A percentile compares a stretch with the other conserved stretches of the same genome.
Evolutionary conservation across 352 stramenopile species (phyloP).

Genomic region (Pythium diclinum): DNA sequence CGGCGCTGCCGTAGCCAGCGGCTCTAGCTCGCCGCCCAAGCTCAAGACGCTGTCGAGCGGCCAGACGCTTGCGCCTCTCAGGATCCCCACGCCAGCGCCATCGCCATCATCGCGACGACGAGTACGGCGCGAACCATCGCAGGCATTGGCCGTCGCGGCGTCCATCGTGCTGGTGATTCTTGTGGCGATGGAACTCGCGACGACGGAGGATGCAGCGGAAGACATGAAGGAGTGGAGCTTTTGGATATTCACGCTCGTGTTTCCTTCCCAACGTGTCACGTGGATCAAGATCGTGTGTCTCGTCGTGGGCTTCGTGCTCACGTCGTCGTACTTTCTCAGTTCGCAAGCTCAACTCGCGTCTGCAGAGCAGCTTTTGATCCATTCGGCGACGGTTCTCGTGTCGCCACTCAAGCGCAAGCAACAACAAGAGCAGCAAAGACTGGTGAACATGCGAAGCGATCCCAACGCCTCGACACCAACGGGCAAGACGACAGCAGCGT

Average conservation of each 20-base stretch:
- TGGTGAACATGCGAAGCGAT: conserved; percentile 2
- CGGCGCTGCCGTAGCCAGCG: neutral
- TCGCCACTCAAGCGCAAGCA: conserved; percentile 15
- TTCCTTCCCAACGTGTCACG: conserved; percentile 48
- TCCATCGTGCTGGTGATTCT: conserved; percentile 24
- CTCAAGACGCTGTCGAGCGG: neutral
- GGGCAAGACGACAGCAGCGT: conserved; percentile 19
- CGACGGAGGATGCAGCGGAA: conserved; percentile 2
- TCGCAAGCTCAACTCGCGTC: conserved; percentile 25
- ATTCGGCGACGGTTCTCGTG: conserved; percentile 22
- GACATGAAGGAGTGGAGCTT: conserved; percentile 25
- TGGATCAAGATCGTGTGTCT: conserved; percentile 41
- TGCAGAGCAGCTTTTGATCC: conserved; percentile 22
- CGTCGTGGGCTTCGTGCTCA: conserved; percentile 34
- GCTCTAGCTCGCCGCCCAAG: neutral
- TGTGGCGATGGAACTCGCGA: conserved; percentile 17
- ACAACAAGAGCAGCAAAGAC: neutral
- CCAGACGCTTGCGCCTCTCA: neutral
- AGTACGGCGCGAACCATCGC: neutral
- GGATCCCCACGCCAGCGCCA: neutral
- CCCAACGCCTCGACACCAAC: conserved; percentile 13
- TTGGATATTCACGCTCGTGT: conserved; percentile 35
- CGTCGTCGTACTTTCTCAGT: conserved; percentile 39
- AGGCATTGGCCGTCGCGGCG: conserved; percentile 14
- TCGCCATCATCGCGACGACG: conserved; percentile 3